Percentiles rank a stretch among this genome's conserved stretches.
Evolutionary conservation across 179 eudicot genomes (phyloP).

Genomic region (Pouteria campechiana): DNA sequence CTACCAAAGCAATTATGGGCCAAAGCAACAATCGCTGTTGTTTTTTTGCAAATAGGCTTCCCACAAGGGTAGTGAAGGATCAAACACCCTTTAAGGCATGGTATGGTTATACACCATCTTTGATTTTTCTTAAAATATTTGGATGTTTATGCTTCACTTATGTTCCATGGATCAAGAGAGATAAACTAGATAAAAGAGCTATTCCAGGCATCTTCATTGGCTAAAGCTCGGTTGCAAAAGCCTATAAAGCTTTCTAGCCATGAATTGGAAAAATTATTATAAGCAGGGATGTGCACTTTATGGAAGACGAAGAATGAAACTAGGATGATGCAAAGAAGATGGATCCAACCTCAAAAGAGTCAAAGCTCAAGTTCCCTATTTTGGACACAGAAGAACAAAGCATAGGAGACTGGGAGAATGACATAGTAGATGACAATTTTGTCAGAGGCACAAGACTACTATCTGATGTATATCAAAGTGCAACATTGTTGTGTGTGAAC

Average conservation of each 20-base stretch:
- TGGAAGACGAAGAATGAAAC: slow-evolving; percentile 5
- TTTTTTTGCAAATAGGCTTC: slow-evolving; percentile 1
- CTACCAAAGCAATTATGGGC: slow-evolving; percentile 3
- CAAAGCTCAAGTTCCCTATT: not conserved
- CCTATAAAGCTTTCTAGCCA: slow-evolving; percentile 3
- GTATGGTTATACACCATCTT: slow-evolving; percentile 1
- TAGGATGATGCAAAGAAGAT: slow-evolving; percentile 1
- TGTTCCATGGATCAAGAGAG: slow-evolving; percentile 1
- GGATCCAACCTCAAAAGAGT: no score
- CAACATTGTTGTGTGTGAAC: slow-evolving; percentile 7
- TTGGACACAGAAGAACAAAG: no score
- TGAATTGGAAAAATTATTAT: slow-evolving; percentile 2
- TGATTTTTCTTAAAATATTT: not conserved
- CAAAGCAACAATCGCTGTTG: not conserved
- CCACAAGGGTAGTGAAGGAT: not conserved
- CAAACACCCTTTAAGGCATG: slow-evolving; percentile 8
- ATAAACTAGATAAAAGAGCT: slow-evolving; percentile 5
- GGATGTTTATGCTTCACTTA: slow-evolving; percentile 5
- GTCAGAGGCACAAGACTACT: slow-evolving; percentile 1
- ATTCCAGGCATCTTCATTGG: slow-evolving; percentile 5
- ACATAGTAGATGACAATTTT: slow-evolving; percentile 3
- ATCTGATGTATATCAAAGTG: slow-evolving; percentile 2
- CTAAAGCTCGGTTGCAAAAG: slow-evolving; percentile 2
- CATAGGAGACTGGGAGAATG: not conserved
- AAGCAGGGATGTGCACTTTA: slow-evolving; percentile 1